These are phyloP conservation scores for Linnemannia zychae DNA, from an alignment of 192 early-diverging fungal genomes.

Conservation along the genomic window DNA sequence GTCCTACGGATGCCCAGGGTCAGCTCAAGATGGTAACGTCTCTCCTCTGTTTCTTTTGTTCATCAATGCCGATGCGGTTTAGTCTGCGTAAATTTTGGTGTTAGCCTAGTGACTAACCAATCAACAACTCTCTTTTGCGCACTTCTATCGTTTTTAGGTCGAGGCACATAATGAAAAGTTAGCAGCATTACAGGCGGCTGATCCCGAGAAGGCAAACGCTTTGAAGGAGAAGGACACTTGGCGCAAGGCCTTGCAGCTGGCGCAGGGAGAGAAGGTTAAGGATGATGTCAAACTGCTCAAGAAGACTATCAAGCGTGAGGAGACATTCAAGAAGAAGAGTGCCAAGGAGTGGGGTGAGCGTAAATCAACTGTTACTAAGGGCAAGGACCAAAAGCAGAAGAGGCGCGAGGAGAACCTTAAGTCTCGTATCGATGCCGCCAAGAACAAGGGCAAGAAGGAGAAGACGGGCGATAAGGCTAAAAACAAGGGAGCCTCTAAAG, in stretches of 20 bases:
- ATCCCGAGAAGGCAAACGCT: constrained; percentile 70
- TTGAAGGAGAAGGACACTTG: constrained; percentile 86
- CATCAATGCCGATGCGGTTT: background rate
- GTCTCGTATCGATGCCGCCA: constrained; percentile 82
- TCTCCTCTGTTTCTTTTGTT: background rate
- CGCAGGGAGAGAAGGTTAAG: constrained; percentile 92
- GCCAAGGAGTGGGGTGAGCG: constrained; percentile 86
- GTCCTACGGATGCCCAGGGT: constrained; percentile 70
- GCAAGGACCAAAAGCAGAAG: constrained; percentile 77
- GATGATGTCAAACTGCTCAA: constrained; percentile 92
- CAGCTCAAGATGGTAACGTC: constrained; percentile 70
- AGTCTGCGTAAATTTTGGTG: background rate
- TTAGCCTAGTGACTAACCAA: background rate
- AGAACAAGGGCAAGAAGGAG: constrained; percentile 74
- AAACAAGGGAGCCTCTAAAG: constrained; percentile 56
- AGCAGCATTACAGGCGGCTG: constrained; percentile 73
- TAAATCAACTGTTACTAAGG: constrained; percentile 71
- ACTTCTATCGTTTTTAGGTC: constrained; percentile 37
- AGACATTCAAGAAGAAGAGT: constrained; percentile 89
- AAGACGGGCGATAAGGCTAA: constrained; percentile 59
- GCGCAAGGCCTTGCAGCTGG: constrained; percentile 83
- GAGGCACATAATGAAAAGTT: constrained; percentile 84
- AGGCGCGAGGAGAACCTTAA: constrained; percentile 91
- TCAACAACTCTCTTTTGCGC: background rate
- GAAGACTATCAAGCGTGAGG: constrained; percentile 90